A percentile compares a stretch with the other conserved stretches of the same genome.
These are phyloP conservation scores for Boletus bicolor DNA, from an alignment of 768 basidiomycete species.

Conservation along the genomic window DNA sequence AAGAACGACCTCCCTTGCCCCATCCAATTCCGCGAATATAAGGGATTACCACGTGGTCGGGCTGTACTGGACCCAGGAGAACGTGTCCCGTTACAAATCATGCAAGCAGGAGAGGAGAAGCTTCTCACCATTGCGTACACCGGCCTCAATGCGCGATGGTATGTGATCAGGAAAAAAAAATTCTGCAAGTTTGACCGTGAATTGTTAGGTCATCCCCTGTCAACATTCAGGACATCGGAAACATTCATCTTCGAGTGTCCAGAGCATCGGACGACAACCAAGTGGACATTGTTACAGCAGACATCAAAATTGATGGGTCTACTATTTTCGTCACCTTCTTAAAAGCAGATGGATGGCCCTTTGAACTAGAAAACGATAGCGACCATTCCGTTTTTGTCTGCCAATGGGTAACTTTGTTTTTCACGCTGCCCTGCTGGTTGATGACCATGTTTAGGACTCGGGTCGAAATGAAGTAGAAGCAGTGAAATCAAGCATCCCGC, in stretches of 20 bases:
- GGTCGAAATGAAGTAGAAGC: constrained; percentile 37
- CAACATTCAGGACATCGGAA: constrained; percentile 88
- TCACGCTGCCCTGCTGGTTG: neutral
- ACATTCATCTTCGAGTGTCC: constrained; percentile 68
- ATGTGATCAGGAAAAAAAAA: constrained; percentile 16
- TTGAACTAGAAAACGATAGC: constrained; percentile 86
- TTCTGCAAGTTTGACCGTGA: neutral
- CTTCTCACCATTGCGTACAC: constrained; percentile 83
- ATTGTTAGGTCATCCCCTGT: constrained; percentile 81
- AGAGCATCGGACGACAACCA: constrained; percentile 36
- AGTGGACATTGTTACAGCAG: constrained; percentile 63
- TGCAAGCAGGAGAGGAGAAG: constrained; percentile 65
- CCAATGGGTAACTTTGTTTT: constrained; percentile 58
- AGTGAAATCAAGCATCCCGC: constrained; percentile 36
- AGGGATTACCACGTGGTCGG: constrained; percentile 60
- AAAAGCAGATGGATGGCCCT: constrained; percentile 75
- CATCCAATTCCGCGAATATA: constrained; percentile 84
- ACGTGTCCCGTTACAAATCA: constrained; percentile 60
- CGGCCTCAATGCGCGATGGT: constrained; percentile 85
- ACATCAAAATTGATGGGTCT: constrained; percentile 80
- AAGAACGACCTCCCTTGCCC: constrained; percentile 71
- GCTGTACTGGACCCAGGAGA: constrained; percentile 65
- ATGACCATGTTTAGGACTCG: constrained; percentile 41
- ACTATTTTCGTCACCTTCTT: constrained; percentile 84
- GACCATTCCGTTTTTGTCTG: constrained; percentile 63